These are phyloP conservation scores for Debaryomycetaceae sp. DNA, from an alignment of 1,139 yeast species.

Conservation along the genomic window DNA sequence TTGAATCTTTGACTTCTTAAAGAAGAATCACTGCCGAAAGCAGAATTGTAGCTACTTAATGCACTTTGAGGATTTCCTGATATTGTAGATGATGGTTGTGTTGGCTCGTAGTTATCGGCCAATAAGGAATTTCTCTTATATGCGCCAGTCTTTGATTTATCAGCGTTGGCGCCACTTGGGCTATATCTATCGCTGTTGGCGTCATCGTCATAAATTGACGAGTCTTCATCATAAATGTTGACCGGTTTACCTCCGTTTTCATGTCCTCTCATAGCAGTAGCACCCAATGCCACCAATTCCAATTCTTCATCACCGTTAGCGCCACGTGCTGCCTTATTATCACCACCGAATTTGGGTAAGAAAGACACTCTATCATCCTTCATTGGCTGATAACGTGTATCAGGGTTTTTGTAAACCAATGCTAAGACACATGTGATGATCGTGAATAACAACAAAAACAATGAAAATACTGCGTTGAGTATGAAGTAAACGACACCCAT, in stretches of 20 bases:
- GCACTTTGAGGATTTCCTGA: constrained; percentile 42
- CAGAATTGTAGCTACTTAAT: constrained; percentile 19
- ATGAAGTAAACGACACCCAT: constrained; percentile 93
- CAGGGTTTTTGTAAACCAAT: constrained; percentile 85
- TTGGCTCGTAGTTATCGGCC: constrained; percentile 33
- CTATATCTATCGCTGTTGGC: constrained; percentile 6
- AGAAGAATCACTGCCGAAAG: constrained; percentile 8
- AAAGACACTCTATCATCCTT: constrained; percentile 94
- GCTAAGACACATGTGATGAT: constrained; percentile 86
- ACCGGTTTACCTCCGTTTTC: constrained; percentile 39
- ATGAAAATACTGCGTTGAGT: constrained; percentile 84
- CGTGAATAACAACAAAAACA: constrained; percentile 77
- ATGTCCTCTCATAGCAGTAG: constrained; percentile 81
- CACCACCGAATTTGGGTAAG: constrained; percentile 47
- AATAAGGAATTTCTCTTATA: constrained; percentile 27
- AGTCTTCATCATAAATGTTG: constrained; percentile 28
- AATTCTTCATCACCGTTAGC: constrained; percentile 53
- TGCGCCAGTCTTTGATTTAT: background rate
- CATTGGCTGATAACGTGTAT: constrained; percentile 93
- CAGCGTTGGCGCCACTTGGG: constrained; percentile 12
- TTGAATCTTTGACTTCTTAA: constrained; percentile 2
- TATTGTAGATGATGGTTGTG: constrained; percentile 44
- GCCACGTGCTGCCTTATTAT: constrained; percentile 15
- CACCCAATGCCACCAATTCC: constrained; percentile 86
- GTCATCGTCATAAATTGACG: constrained; percentile 32